Base-by-base conservation (phyloP, 805 yeast genomes). In the Brettanomyces custersianus region DNA sequence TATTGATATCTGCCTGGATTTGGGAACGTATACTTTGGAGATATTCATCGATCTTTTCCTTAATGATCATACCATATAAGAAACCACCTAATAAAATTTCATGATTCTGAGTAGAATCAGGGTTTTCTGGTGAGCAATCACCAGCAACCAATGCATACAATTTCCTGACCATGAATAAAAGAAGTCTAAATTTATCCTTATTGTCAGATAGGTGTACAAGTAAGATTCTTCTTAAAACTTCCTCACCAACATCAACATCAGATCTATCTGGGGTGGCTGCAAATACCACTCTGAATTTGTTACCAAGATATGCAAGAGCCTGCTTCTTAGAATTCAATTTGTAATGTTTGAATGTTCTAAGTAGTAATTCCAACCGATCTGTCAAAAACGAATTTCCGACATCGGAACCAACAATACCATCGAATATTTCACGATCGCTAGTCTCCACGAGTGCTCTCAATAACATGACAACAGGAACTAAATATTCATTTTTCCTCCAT, bases 91-190 rank as follows among this genome's bases (percentile, higher is more conserved):
- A 70, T 43, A 92, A 64, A 22, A 92, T 84, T 64, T 92, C 98
- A 64, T 92, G 98, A 68, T 92, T 96, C 68, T 92, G 98, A 8
- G 96, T 85, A 34, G 97, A 94, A 78, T 92, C 98, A 57, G 98
- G 98, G 63, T 92, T 92, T 60, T 92, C 98, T 13, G 96, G 90
- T 36, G 88, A 67, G 60, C 96, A 90, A 56, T 90, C 96, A 41
- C 96, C 96, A 25, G 96, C 96, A 31, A 90, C 97, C 45, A 92
- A 70, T 0, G 97, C 72, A 59, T 92, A 92, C 42, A 92, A 71
- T 63, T 92, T 92, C 69, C 97, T 77, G 51, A 92, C 79, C 97
- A 92, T 92, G 63, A 88, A 92, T 41, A 88, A 62, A 41, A 92
- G 64, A 80, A 88, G 68, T 53, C 86, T 72, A 60, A 85, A 87